These are phyloP conservation scores for Cupressus sempervirens DNA, from an alignment of 75 land plant genomes.

Conservation along the genomic window DNA sequence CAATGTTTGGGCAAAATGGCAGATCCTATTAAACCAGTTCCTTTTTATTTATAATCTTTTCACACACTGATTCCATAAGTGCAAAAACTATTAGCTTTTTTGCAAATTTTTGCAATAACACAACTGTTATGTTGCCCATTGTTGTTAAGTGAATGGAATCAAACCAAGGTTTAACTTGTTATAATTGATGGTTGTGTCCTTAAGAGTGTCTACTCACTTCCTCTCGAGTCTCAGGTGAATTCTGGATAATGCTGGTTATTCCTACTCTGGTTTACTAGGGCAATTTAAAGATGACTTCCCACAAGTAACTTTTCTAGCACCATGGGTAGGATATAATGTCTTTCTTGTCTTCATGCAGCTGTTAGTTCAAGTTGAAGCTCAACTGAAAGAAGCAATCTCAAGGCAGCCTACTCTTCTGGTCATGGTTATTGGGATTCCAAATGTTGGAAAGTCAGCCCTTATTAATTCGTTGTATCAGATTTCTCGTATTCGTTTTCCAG, in stretches of 20 bases:
- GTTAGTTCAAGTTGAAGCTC: conserved; percentile 55
- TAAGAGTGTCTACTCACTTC: background rate
- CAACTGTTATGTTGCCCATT: too few relatives aligned
- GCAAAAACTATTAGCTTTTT: background rate
- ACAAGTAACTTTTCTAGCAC: background rate
- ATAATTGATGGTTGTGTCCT: background rate
- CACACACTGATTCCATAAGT: background rate
- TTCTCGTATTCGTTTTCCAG: conserved; percentile 54
- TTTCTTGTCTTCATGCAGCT: conserved; percentile 37
- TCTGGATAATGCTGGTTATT: background rate
- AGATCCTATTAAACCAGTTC: background rate
- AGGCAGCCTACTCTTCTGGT: conserved; percentile 91
- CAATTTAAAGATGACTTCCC: background rate
- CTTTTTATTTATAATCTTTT: background rate
- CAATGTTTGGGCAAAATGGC: background rate
- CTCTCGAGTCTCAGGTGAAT: background rate
- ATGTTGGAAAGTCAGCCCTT: conserved; percentile 95
- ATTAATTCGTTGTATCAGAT: conserved; percentile 81
- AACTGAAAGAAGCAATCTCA: conserved; percentile 54
- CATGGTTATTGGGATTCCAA: conserved; percentile 97
- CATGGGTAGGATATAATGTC: background rate
- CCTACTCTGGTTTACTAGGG: background rate
- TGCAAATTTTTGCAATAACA: background rate
- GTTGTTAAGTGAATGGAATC: background rate
- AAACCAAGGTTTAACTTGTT: background rate